A percentile compares a stretch with the other conserved stretches of the same genome.
Conservation (phyloP, 106 monocot genomes). For the Dactylorhiza incarnata region DNA sequence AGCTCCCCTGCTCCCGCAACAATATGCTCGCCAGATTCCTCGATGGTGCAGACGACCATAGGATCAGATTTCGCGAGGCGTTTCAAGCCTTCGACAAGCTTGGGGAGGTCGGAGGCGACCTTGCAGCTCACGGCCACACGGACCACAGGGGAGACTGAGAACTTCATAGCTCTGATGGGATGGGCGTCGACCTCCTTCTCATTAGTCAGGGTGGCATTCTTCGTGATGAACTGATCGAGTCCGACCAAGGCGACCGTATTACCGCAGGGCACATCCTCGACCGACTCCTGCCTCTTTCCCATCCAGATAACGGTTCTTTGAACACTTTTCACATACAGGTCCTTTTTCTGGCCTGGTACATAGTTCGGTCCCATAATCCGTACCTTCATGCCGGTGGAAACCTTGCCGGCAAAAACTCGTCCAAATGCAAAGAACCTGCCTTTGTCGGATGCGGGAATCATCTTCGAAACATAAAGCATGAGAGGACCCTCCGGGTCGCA, state of each 20-base stretch:
- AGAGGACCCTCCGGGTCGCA: constrained; percentile 27
- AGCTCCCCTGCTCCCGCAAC: constrained; percentile 26
- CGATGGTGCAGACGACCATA: constrained; percentile 17
- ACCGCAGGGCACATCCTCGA: constrained; percentile 22
- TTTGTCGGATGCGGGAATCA: constrained; percentile 27
- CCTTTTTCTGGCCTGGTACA: constrained; percentile 21
- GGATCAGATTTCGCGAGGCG: constrained; percentile 23
- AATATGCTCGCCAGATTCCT: constrained; percentile 26
- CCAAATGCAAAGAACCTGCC: constrained; percentile 31
- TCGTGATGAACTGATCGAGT: constrained; percentile 23
- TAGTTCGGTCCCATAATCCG: constrained; percentile 25
- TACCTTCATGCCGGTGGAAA: constrained; percentile 16
- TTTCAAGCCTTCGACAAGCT: constrained; percentile 21
- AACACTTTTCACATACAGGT: constrained; percentile 20
- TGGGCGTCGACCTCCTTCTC: constrained; percentile 26
- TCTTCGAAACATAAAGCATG: constrained; percentile 27
- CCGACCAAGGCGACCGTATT: constrained; percentile 29
- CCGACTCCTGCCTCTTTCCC: constrained; percentile 25
- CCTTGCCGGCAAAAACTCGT: constrained; percentile 21
- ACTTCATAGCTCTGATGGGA: constrained; percentile 24
- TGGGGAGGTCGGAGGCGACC: constrained; percentile 24
- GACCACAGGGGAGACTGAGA: constrained; percentile 23
- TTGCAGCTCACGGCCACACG: constrained; percentile 27
- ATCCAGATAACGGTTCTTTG: constrained; percentile 29
- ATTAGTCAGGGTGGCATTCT: constrained; percentile 24